Evolutionary conservation across 2,329 filamentous ascomycete species (phyloP), one percentile per base, ranked within the genome.

Genomic region (Geosmithia flava): DNA sequence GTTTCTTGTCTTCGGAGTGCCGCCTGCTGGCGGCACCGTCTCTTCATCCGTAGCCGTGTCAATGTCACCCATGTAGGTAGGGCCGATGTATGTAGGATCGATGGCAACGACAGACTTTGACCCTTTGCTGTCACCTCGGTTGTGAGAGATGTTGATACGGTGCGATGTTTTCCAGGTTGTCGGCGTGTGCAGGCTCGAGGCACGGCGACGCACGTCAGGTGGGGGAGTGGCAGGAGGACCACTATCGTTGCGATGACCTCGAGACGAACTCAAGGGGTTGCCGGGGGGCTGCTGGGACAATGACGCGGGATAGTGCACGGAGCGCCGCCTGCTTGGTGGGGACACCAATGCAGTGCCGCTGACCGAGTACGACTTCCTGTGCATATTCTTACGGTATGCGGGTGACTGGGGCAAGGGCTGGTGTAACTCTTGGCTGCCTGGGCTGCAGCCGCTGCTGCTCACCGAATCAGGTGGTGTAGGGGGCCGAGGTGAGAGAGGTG

Each of bases 401-500:
- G 23, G n/a, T 11, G 33, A 37, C 15, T 37, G 33, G 11, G 6
- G 33, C 15, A 37, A 11, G 33, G 33, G 33, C 19, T 37, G 27
- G 33, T 20, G 41, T 20, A 19, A 20, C 27, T 20, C 15, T 27
- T n/a, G 45, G 20, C 13, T 42, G 41, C n/a, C n/a, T 42, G 40
- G 33, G 46, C 30, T 41, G 33, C 33, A 37, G 33, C 33, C 33
- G 3, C 33, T 37, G 33, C 33, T 37, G 33, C 33, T 47, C 16
- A 60, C 57, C 2, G 48, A 51, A 15, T 50, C 54, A 13, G 54
- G 49, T 2, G 58, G 61, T 19, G 61, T 61, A 11, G 54, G 58
- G 13, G 63, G 61, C 46, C 63, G 52, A 2, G 63, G 62, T 11
- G 61, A 61, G 13, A 62, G 52, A 7, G 55, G 46, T 37, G 48